These are phyloP conservation scores for Sporothrix globosa DNA, from an alignment of 2,329 filamentous ascomycete genomes.

Conservation along the genomic window DNA sequence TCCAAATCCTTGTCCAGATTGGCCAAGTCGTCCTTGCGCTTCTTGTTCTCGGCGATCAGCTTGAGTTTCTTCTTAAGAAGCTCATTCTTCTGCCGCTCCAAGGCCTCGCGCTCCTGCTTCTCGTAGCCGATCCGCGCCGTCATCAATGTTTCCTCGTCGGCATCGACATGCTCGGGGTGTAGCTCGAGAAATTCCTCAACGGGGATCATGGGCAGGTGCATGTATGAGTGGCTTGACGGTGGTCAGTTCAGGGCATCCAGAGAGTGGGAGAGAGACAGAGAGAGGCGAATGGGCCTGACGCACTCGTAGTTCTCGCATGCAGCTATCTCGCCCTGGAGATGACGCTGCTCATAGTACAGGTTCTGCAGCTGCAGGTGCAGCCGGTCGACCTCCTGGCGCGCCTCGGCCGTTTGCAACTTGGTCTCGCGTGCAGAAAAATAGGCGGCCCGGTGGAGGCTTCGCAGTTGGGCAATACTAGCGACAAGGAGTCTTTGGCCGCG, in stretches of 20 bases:
- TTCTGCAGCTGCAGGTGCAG: conserved; percentile 94
- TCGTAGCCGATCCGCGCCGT: conserved; percentile 90
- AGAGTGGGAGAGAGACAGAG: background rate
- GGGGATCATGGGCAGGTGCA: conserved; percentile 80
- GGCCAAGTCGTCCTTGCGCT: conserved; percentile 87
- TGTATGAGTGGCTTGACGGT: conserved; percentile 76
- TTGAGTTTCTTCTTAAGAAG: conserved; percentile 68
- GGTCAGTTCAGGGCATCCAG: background rate
- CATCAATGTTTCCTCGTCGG: conserved; percentile 80
- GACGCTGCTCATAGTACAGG: conserved; percentile 91
- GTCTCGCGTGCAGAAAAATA: conserved; percentile 81
- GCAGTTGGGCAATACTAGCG: conserved; percentile 76
- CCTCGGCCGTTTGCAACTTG: conserved; percentile 83
- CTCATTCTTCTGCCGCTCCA: conserved; percentile 83
- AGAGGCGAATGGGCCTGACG: conserved; percentile 43
- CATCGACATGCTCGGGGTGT: conserved; percentile 73
- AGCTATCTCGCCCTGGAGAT: conserved; percentile 84
- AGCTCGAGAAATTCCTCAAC: conserved; percentile 77
- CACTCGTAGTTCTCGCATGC: conserved; percentile 92
- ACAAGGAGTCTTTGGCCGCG: conserved; percentile 80
- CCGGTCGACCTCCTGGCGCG: conserved; percentile 85
- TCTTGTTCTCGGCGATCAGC: conserved; percentile 75
- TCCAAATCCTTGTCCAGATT: conserved; percentile 91
- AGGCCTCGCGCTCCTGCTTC: conserved; percentile 75
- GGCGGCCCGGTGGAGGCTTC: conserved; percentile 80